Conservation (phyloP, 805 yeast species). For the Hagleromyces aurorensis region DNA sequence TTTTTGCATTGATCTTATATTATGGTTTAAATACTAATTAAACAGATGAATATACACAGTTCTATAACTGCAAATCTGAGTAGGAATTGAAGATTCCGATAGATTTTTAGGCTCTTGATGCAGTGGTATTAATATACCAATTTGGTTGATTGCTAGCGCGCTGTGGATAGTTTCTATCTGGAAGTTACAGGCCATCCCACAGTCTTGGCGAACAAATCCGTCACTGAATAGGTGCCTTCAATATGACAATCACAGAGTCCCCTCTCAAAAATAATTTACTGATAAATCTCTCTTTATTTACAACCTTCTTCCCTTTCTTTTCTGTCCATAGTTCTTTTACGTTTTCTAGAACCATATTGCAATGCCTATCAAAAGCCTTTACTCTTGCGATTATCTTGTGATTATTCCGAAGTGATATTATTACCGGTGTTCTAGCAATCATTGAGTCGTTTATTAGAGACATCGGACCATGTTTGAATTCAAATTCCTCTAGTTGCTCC, state of each 20-base stretch:
- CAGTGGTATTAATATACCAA: neutral
- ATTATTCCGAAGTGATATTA: constrained; percentile 86
- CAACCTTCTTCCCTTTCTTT: constrained; percentile 55
- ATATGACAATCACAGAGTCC: constrained; percentile 83
- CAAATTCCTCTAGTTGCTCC: constrained; percentile 78
- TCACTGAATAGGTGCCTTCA: constrained; percentile 39
- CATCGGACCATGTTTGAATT: constrained; percentile 85
- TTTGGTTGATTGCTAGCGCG: neutral
- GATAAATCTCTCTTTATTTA: constrained; percentile 66
- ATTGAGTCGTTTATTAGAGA: constrained; percentile 80
- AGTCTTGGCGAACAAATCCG: too few species aligned
- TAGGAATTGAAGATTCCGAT: too few species aligned
- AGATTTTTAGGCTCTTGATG: too few species aligned
- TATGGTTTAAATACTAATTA: too few species aligned
- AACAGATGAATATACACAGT: too few species aligned
- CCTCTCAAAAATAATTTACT: constrained; percentile 91
- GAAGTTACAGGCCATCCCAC: too few species aligned
- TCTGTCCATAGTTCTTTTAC: constrained; percentile 81
- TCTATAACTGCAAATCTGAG: too few species aligned
- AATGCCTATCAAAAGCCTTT: constrained; percentile 92
- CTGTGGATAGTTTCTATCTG: neutral
- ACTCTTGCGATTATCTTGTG: constrained; percentile 87
- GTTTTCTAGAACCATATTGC: constrained; percentile 85
- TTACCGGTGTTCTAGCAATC: constrained; percentile 62
- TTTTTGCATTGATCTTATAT: too few species aligned